Conservation (phyloP, 2,329 filamentous ascomycete genomes). For the Alternaria arbusti region DNA sequence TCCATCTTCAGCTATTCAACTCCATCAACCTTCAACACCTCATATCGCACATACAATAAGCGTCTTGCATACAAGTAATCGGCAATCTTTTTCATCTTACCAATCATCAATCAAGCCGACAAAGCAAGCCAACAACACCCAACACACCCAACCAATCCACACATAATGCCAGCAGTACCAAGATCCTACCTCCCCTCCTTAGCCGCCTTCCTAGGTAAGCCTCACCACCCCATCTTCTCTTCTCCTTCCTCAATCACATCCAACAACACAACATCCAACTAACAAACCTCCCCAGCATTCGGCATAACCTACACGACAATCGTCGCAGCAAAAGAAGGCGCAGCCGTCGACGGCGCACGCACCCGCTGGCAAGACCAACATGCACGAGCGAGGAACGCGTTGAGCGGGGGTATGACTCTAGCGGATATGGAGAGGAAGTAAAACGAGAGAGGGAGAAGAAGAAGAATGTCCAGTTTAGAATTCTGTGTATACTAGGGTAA, state of each 20-base stretch:
- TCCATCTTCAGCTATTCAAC: background rate
- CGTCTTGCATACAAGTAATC: background rate
- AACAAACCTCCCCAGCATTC: slow-evolving; percentile 20
- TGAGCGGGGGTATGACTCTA: slow-evolving; percentile 17
- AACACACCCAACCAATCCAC: background rate
- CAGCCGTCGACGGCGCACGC: slow-evolving; percentile 40
- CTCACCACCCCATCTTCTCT: background rate
- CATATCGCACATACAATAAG: background rate
- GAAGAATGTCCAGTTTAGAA: too few species aligned
- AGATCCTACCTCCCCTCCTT: slow-evolving; percentile 45
- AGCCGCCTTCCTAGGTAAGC: slow-evolving; percentile 39
- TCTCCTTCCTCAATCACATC: background rate
- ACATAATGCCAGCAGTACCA: slow-evolving; percentile 38
- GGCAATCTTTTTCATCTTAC: background rate
- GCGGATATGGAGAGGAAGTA: slow-evolving; percentile 5
- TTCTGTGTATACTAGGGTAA: background rate
- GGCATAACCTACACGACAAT: slow-evolving; percentile 43
- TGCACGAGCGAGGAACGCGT: slow-evolving; percentile 22
- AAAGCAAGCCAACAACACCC: background rate
- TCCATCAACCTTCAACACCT: background rate
- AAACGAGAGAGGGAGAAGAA: background rate
- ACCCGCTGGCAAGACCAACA: slow-evolving; percentile 45
- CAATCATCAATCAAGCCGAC: background rate
- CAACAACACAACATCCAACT: background rate
- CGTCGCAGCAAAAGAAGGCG: slow-evolving; percentile 42